Conservation (phyloP, 116 monocot genomes). For the Posidonia oceanica region DNA sequence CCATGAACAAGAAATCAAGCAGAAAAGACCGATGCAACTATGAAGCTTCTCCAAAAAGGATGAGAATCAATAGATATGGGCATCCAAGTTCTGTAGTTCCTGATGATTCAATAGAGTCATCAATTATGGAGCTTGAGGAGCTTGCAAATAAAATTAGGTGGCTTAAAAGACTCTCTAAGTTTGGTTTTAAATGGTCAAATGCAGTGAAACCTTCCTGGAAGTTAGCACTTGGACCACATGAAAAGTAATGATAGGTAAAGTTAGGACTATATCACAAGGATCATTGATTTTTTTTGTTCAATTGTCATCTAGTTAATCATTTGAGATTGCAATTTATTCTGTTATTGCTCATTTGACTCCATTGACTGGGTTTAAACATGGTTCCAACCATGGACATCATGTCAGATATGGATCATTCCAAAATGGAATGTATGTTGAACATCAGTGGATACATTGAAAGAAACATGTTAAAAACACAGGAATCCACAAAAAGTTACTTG, state of each 20-base stretch:
- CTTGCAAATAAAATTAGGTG: constrained; percentile 51
- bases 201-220: constrained; percentile 51
- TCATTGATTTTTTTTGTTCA: too few relatives aligned
- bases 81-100: not conserved
- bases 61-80: not conserved
- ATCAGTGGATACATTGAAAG: too few relatives aligned
- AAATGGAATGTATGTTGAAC: too few relatives aligned
- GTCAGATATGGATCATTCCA: too few relatives aligned
- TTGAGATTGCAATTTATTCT: too few relatives aligned
- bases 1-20: not conserved
- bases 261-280: too few relatives aligned
- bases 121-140: constrained; percentile 53
- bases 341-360: too few relatives aligned
- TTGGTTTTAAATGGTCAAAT: constrained; percentile 36
- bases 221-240: constrained; percentile 4
- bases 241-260: not conserved
- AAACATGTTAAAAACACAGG: too few relatives aligned
- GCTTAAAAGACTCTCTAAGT: constrained; percentile 46
- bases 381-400: too few relatives aligned
- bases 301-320: too few relatives aligned
- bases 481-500: too few relatives aligned
- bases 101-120: constrained; percentile 30
- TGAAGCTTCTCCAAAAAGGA: not conserved
- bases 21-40: not conserved
- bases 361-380: too few relatives aligned